phyloP scores from a whole-genome alignment of 345 rosid genomes.

The Excoecaria agallocha region DNA sequence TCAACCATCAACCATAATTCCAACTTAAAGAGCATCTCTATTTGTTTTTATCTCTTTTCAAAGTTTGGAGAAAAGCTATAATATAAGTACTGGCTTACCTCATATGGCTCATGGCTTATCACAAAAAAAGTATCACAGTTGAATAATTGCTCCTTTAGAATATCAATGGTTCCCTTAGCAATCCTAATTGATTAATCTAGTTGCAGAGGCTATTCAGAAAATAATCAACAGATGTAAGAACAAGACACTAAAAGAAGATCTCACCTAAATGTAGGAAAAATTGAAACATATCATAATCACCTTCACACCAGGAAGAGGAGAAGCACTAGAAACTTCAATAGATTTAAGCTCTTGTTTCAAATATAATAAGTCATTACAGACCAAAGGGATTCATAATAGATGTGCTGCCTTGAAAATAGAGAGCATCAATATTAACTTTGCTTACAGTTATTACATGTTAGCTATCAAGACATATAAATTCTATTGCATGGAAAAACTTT shows the following conservation, averaged over 20 bases:
- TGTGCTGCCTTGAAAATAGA: constrained; percentile 2
- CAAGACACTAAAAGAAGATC: constrained; percentile 16
- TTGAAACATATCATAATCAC: constrained; percentile 44
- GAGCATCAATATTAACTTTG: background rate
- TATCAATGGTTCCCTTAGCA: constrained; percentile 73
- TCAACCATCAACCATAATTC: constrained; percentile 5
- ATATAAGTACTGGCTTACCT: constrained; percentile 46
- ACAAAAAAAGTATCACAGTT: constrained; percentile 94
- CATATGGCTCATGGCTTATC: constrained; percentile 94
- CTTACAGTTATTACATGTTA: background rate
- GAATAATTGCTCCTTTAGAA: constrained; percentile 86
- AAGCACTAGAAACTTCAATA: constrained; percentile 66
- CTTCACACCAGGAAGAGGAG: constrained; percentile 97
- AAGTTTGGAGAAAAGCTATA: constrained; percentile 11
- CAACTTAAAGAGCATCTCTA: background rate
- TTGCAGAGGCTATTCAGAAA: constrained; percentile 58
- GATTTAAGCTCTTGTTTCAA: constrained; percentile 56
- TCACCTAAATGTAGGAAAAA: constrained; percentile 16
- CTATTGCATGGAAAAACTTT: background rate
- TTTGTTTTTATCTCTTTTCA: constrained; percentile 8
- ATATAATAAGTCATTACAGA: constrained; percentile 19
- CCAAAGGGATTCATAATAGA: constrained; percentile 4
- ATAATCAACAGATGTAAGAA: constrained; percentile 24
- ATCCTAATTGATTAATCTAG: constrained; percentile 75
- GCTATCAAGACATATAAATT: background rate